Evolutionary conservation across 2,329 filamentous ascomycete genomes (phyloP).

Genomic region (Trichoderma sp.): DNA sequence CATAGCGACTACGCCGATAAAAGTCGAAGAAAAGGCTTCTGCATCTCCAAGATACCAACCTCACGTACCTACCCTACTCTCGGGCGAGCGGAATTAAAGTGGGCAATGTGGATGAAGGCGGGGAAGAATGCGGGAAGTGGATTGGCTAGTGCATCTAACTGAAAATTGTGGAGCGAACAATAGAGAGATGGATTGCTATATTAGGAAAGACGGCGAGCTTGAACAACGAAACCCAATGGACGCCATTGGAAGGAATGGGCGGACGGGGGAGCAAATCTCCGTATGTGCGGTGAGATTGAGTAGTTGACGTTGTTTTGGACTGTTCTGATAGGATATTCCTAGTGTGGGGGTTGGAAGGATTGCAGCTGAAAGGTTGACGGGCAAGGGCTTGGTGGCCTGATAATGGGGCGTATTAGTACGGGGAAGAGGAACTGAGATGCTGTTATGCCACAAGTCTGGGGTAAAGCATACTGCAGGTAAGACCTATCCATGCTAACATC

Average conservation of each 20-base stretch:
- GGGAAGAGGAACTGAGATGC: neutral
- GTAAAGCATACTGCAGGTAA: neutral
- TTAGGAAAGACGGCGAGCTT: neutral
- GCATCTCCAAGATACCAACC: neutral
- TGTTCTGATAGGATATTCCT: neutral
- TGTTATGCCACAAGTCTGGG: neutral
- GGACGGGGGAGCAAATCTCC: neutral
- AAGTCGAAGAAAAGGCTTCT: neutral
- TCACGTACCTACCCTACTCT: neutral
- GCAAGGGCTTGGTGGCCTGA: constrained; percentile 1
- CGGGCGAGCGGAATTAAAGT: constrained; percentile 16
- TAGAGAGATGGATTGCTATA: neutral
- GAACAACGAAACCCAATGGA: neutral
- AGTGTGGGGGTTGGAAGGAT: neutral
- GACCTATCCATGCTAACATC: constrained; percentile 4
- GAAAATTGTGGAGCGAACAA: constrained; percentile 15
- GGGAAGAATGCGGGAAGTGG: neutral
- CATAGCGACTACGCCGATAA: neutral
- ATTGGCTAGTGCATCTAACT: neutral
- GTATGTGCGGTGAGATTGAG: neutral
- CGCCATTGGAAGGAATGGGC: neutral
- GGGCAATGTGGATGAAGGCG: neutral
- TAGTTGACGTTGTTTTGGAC: neutral
- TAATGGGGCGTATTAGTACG: neutral
- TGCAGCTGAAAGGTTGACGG: neutral